A percentile compares a stretch with the other conserved stretches of the same genome.
Evolutionary conservation across 352 stramenopile genomes (phyloP).

Genomic region (Phytophthora parvispora): DNA sequence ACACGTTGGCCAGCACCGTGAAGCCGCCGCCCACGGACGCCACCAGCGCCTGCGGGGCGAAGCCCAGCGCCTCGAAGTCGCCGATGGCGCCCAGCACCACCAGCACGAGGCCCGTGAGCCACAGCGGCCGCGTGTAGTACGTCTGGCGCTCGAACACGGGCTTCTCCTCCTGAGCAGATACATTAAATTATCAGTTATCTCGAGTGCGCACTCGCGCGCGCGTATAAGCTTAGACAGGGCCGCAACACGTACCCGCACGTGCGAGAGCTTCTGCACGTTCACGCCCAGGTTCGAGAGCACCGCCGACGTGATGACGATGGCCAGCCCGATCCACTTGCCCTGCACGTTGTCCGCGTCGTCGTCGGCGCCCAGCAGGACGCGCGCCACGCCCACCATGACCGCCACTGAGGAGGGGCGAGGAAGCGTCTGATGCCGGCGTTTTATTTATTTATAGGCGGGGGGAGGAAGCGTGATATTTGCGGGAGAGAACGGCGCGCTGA

Average conservation of each 20-base stretch:
- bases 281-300: slow-evolving; percentile 88
- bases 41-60: slow-evolving; percentile 89
- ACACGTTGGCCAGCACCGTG: slow-evolving; percentile 91
- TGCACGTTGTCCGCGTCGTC: slow-evolving; percentile 57
- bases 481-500: slow-evolving; percentile 17
- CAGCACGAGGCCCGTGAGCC: slow-evolving; percentile 85
- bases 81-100: slow-evolving; percentile 85
- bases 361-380: slow-evolving; percentile 30
- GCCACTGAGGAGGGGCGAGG: slow-evolving; percentile 1
- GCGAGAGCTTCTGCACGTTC: slow-evolving; percentile 90
- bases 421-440: neutral
- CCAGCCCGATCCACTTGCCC: slow-evolving; percentile 88
- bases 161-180: slow-evolving; percentile 58
- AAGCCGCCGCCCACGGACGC: slow-evolving; percentile 87
- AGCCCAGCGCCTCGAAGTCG: slow-evolving; percentile 91
- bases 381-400: slow-evolving; percentile 26
- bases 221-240: slow-evolving; percentile 12
- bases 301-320: slow-evolving; percentile 83
- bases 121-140: slow-evolving; percentile 89
- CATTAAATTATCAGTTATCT: neutral
- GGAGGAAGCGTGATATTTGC: slow-evolving; percentile 21
- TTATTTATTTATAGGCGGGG: slow-evolving; percentile 12
- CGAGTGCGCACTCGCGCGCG: slow-evolving; percentile 9
- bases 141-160: slow-evolving; percentile 67
- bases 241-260: slow-evolving; percentile 70